A percentile compares a stretch with the other conserved stretches of the same genome.
Conservation (phyloP, 805 yeast species). For the Yueomyces sp. region DNA sequence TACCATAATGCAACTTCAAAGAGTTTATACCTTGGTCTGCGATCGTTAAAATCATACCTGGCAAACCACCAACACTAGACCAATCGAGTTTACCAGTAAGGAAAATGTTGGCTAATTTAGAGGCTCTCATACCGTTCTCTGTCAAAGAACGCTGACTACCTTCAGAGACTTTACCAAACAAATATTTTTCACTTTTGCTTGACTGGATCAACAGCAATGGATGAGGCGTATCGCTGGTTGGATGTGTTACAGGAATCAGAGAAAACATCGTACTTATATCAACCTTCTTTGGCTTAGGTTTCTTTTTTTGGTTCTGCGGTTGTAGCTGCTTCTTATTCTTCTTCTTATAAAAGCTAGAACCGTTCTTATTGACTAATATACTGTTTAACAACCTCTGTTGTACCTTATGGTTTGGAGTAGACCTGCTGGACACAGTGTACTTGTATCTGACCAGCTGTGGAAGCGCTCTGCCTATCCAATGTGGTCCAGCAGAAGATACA, state of each 20-base stretch:
- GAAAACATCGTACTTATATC: constrained; percentile 28
- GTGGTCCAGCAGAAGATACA: no score
- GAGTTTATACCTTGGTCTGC: constrained; percentile 61
- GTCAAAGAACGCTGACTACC: constrained; percentile 71
- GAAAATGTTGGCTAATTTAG: constrained; percentile 52
- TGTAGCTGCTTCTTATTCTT: no score
- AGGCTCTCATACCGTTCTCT: constrained; percentile 43
- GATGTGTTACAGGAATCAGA: constrained; percentile 42
- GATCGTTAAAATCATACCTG: constrained; percentile 73
- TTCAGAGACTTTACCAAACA: constrained; percentile 74
- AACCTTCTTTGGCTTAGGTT: neutral
- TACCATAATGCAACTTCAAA: constrained; percentile 43
- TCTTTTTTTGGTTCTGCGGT: neutral
- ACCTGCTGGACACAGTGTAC: no score
- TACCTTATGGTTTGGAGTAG: no score
- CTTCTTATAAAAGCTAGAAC: no score
- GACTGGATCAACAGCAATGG: constrained; percentile 40
- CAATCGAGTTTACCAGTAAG: constrained; percentile 69
- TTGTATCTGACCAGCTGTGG: no score
- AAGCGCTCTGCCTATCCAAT: no score
- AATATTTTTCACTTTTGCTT: constrained; percentile 30
- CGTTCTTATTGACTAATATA: no score
- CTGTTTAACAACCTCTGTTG: no score
- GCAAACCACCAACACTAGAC: constrained; percentile 80
- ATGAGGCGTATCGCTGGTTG: constrained; percentile 44